These are phyloP conservation scores for Alternaria consortialis DNA, from an alignment of 2,329 filamentous ascomycete genomes.

Conservation along the genomic window DNA sequence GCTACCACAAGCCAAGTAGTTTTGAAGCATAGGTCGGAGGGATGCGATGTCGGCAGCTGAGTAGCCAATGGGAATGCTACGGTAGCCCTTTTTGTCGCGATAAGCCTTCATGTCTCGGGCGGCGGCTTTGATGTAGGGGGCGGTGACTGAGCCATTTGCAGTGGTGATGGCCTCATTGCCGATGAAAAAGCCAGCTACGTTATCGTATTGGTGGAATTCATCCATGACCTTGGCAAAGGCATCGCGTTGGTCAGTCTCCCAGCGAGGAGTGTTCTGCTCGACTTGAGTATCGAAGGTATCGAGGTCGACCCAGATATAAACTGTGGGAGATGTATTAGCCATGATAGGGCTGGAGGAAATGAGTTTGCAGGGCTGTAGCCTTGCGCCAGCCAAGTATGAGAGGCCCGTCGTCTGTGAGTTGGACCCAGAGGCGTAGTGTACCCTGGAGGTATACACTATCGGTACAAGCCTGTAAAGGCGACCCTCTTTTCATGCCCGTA, in stretches of 20 bases:
- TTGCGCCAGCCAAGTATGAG: not conserved
- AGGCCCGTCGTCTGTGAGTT: not conserved
- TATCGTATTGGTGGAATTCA: constrained; percentile 78
- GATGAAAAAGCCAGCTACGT: constrained; percentile 78
- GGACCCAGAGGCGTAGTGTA: not conserved
- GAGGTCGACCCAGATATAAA: constrained; percentile 85
- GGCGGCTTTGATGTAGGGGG: constrained; percentile 85
- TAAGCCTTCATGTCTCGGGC: constrained; percentile 85
- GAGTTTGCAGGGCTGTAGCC: not conserved
- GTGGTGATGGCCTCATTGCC: constrained; percentile 84
- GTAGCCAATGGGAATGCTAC: constrained; percentile 85
- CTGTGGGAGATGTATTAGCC: constrained; percentile 58
- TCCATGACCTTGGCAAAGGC: constrained; percentile 78
- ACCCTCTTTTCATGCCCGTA: not conserved
- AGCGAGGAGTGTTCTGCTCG: constrained; percentile 69
- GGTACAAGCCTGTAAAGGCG: not conserved
- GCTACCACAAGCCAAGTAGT: constrained; percentile 81
- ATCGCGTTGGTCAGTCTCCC: constrained; percentile 76
- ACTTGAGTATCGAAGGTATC: constrained; percentile 75
- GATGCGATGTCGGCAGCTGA: constrained; percentile 84
- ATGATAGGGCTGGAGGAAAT: not conserved
- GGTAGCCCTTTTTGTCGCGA: constrained; percentile 76
- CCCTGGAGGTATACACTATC: not conserved
- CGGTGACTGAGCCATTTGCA: constrained; percentile 66
- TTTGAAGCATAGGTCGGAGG: constrained; percentile 70